Conservation (phyloP, 805 yeast species). For the Alloascoidea africana region DNA sequence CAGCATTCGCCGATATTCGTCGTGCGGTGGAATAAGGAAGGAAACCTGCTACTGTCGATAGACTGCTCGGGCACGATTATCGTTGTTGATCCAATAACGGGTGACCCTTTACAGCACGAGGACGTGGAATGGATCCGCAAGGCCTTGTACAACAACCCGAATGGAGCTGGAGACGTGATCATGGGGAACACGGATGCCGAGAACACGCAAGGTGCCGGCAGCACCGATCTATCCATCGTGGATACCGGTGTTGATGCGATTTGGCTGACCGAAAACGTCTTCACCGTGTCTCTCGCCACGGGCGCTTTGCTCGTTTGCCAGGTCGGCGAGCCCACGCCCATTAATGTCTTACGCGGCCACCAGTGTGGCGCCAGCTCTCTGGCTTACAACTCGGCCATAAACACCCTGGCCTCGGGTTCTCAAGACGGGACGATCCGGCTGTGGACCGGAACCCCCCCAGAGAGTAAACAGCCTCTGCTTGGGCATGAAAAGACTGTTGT, state of each 20-base stretch:
- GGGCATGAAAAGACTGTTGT: neutral
- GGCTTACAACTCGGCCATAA: neutral
- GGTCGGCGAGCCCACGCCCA: neutral
- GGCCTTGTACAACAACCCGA: slow-evolving; percentile 3
- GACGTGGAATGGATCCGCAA: slow-evolving; percentile 4
- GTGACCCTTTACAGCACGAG: slow-evolving; percentile 21
- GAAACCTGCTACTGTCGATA: slow-evolving; percentile 38
- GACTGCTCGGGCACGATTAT: slow-evolving; percentile 40
- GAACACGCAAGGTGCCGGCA: too few species aligned
- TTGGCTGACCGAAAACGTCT: neutral
- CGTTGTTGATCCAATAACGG: slow-evolving; percentile 53
- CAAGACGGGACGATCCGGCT: neutral
- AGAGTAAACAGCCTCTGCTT: neutral
- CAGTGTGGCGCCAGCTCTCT: neutral
- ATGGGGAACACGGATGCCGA: neutral
- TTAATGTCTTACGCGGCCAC: neutral
- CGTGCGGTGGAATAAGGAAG: slow-evolving; percentile 45
- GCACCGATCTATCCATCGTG: neutral
- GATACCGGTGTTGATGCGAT: neutral
- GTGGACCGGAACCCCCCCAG: neutral
- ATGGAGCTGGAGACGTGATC: too few species aligned
- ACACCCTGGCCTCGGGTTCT: neutral
- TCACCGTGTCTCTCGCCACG: neutral
- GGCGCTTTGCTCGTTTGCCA: neutral
- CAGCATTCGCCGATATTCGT: slow-evolving; percentile 40